These are phyloP conservation scores for Arxiozyma bovina DNA, from an alignment of 1,139 yeast genomes.

Conservation along the genomic window DNA sequence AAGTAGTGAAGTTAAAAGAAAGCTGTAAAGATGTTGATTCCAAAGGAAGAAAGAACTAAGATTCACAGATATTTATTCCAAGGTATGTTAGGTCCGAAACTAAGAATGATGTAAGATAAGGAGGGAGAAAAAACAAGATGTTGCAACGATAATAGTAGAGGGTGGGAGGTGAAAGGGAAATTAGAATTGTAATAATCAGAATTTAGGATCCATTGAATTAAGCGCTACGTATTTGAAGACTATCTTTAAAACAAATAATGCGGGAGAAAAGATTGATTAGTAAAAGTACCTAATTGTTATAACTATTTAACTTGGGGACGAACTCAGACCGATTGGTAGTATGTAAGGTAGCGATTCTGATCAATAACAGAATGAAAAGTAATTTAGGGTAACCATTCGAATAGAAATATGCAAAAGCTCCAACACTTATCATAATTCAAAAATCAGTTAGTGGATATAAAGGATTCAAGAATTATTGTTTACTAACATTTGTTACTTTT, in stretches of 20 bases:
- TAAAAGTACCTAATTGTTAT: background rate
- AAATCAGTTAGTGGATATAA: background rate
- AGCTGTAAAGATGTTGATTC: conserved; percentile 79
- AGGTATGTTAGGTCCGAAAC: conserved; percentile 52
- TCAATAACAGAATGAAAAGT: background rate
- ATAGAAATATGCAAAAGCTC: too few relatives aligned
- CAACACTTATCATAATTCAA: background rate
- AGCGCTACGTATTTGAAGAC: background rate
- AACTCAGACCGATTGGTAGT: background rate
- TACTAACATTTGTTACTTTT: background rate
- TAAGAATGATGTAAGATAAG: background rate
- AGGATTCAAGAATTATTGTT: background rate
- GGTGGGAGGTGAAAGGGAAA: too few relatives aligned
- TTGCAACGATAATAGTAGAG: too few relatives aligned
- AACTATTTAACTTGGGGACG: background rate
- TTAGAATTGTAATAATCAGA: too few relatives aligned
- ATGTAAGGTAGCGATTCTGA: background rate
- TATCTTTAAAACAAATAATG: background rate
- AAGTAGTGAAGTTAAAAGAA: conserved; percentile 3
- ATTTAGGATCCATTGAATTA: background rate
- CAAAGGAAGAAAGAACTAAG: conserved; percentile 99
- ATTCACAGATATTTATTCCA: conserved; percentile 98
- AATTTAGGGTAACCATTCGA: background rate
- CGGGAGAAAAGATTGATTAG: background rate
- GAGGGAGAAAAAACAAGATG: too few relatives aligned